These are phyloP conservation scores for Cladosporium sp. DNA, from an alignment of 2,329 filamentous ascomycete genomes.

Conservation along the genomic window DNA sequence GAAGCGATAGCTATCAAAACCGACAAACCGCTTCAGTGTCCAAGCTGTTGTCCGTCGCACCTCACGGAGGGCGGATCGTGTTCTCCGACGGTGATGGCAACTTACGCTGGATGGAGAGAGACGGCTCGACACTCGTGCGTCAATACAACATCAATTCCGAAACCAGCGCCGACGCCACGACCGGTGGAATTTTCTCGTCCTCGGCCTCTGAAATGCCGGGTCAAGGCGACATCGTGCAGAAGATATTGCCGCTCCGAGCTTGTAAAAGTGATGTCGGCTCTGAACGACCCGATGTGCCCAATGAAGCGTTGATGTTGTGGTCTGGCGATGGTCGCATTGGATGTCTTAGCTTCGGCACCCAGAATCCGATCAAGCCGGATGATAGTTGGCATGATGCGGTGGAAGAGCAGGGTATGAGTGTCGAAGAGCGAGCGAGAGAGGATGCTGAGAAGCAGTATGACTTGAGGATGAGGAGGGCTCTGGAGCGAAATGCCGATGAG, in stretches of 20 bases:
- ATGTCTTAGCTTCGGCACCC: conserved; percentile 56
- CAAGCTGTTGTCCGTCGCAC: conserved; percentile 77
- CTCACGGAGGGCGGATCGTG: conserved; percentile 79
- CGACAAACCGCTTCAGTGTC: conserved; percentile 78
- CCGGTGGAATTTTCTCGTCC: conserved; percentile 30
- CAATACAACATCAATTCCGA: conserved; percentile 58
- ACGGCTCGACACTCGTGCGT: conserved; percentile 62
- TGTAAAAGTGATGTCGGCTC: background rate
- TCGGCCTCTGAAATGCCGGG: conserved; percentile 29
- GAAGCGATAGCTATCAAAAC: conserved; percentile 62
- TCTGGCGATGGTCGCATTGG: conserved; percentile 79
- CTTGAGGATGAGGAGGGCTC: conserved; percentile 70
- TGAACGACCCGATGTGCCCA: conserved; percentile 32
- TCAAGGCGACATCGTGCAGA: conserved; percentile 73
- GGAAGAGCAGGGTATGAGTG: conserved; percentile 48
- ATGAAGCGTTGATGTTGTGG: conserved; percentile 72
- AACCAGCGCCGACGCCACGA: conserved; percentile 20
- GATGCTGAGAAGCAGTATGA: conserved; percentile 62
- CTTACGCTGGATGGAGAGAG: conserved; percentile 87
- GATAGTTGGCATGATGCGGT: conserved; percentile 35
- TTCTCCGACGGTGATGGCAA: conserved; percentile 82
- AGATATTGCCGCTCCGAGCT: conserved; percentile 62
- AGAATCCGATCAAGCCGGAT: conserved; percentile 38
- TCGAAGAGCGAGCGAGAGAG: conserved; percentile 53
- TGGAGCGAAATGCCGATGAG: conserved; percentile 78